phyloP scores from a whole-genome alignment of 2,329 filamentous ascomycete species.

The Claviceps digitariae region DNA sequence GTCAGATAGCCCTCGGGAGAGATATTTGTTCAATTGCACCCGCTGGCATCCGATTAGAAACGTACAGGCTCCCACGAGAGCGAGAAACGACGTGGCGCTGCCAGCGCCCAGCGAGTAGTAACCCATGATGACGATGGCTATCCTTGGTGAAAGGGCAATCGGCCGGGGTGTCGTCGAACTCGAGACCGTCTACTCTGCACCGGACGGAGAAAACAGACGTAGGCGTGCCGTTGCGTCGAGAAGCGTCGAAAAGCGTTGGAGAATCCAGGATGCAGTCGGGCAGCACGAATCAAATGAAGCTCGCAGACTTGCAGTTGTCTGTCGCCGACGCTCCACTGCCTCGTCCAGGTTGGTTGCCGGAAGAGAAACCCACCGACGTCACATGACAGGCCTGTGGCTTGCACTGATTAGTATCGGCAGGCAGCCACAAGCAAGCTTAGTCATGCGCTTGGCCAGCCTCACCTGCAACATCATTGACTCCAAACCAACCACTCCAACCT shows the following conservation, averaged over 20 bases:
- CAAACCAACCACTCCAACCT: background rate
- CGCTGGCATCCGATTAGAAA: background rate
- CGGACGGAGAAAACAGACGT: background rate
- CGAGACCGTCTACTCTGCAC: background rate
- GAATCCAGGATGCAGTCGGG: background rate
- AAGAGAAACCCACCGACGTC: constrained; percentile 15
- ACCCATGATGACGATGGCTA: constrained; percentile 44
- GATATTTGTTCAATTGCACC: background rate
- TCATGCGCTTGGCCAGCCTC: background rate
- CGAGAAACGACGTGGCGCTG: constrained; percentile 52
- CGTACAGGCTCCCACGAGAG: constrained; percentile 70
- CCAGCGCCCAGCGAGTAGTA: constrained; percentile 57
- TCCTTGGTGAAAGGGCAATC: background rate
- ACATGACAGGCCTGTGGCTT: constrained; percentile 18
- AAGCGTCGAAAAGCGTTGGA: background rate
- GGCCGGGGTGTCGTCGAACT: background rate
- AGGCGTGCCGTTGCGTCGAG: background rate
- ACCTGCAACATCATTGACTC: background rate
- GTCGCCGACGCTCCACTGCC: background rate
- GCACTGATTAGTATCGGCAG: background rate
- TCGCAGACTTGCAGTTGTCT: background rate
- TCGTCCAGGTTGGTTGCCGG: background rate
- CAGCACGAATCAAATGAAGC: background rate
- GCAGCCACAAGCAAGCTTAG: background rate
- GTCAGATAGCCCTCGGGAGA: background rate